phyloP scores from a whole-genome alignment of 257 asterid genomes.

The Forsythia viridissima region DNA sequence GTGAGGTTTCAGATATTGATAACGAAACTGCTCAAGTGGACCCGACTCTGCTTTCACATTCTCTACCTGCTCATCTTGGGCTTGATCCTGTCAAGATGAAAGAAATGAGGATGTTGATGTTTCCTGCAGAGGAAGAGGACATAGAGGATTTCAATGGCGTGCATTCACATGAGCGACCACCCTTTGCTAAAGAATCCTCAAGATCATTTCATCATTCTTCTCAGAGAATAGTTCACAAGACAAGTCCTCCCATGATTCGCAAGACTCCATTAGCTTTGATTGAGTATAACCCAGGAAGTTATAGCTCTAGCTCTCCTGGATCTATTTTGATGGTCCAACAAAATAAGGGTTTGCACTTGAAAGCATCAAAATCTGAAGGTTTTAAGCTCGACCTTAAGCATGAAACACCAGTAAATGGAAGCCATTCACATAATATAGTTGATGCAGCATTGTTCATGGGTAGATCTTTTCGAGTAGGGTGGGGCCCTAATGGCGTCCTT shows the following conservation, averaged over 20 bases:
- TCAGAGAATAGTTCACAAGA: slow-evolving; percentile 32
- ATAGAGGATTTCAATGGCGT: slow-evolving; percentile 44
- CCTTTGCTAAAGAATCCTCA: slow-evolving; percentile 53
- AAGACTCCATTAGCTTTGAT: slow-evolving; percentile 88
- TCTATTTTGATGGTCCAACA: slow-evolving; percentile 77
- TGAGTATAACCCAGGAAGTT: slow-evolving; percentile 74
- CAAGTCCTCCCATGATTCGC: slow-evolving; percentile 54
- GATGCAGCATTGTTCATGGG: slow-evolving; percentile 99
- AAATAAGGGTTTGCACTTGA: slow-evolving; percentile 59
- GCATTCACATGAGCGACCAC: slow-evolving; percentile 45
- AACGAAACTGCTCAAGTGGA: slow-evolving; percentile 50
- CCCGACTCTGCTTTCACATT: slow-evolving; percentile 68
- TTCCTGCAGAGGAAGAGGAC: slow-evolving; percentile 68
- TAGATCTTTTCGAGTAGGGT: slow-evolving; percentile 94
- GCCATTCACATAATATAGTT: slow-evolving; percentile 70
- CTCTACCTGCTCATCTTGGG: slow-evolving; percentile 97
- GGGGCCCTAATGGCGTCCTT: slow-evolving; percentile 98
- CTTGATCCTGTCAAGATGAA: slow-evolving; percentile 89
- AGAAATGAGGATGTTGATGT: slow-evolving; percentile 73
- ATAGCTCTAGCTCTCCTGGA: slow-evolving; percentile 63
- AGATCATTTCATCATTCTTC: slow-evolving; percentile 55
- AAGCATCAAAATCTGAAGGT: slow-evolving; percentile 64
- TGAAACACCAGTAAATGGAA: slow-evolving; percentile 62
- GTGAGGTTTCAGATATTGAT: slow-evolving; percentile 61
- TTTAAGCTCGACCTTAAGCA: slow-evolving; percentile 65